Conservation (phyloP, 176 grass and related monocot species). For the Typha latifolia region DNA sequence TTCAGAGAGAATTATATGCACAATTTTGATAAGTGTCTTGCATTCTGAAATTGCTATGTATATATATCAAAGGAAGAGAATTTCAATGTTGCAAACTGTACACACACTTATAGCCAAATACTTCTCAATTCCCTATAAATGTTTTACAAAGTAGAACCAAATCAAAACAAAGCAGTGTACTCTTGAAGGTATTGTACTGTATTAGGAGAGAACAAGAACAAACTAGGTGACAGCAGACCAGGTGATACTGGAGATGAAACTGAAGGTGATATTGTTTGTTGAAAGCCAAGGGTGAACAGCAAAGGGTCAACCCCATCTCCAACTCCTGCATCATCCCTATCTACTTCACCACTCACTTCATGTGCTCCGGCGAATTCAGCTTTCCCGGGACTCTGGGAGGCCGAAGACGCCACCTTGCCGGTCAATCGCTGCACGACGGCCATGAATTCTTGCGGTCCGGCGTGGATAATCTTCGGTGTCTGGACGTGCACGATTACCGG, state of each 20-base stretch:
- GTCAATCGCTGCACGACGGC: constrained; percentile 38
- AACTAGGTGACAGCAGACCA: constrained; percentile 6
- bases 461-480: constrained; percentile 32
- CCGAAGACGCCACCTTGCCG: not conserved
- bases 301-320: not conserved
- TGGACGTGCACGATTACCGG: constrained; percentile 23
- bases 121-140: too few relatives aligned
- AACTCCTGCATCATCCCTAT: not conserved
- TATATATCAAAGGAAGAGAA: too few relatives aligned
- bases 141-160: too few relatives aligned
- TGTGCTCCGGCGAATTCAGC: too few relatives aligned
- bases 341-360: too few relatives aligned
- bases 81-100: too few relatives aligned
- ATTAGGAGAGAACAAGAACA: constrained; percentile 1
- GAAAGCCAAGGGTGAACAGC: constrained; percentile 16
- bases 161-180: constrained; percentile 2
- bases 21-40: too few relatives aligned
- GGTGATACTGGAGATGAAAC: not conserved
- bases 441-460: constrained; percentile 36
- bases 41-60: too few relatives aligned
- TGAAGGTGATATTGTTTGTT: not conserved
- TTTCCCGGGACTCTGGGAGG: not conserved
- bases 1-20: too few relatives aligned
- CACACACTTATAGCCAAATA: too few relatives aligned
- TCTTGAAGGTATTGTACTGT: not conserved